Evolutionary conservation across 1,284 basidiomycete species (phyloP).

Genomic region (Xerocomus minutiporus): DNA sequence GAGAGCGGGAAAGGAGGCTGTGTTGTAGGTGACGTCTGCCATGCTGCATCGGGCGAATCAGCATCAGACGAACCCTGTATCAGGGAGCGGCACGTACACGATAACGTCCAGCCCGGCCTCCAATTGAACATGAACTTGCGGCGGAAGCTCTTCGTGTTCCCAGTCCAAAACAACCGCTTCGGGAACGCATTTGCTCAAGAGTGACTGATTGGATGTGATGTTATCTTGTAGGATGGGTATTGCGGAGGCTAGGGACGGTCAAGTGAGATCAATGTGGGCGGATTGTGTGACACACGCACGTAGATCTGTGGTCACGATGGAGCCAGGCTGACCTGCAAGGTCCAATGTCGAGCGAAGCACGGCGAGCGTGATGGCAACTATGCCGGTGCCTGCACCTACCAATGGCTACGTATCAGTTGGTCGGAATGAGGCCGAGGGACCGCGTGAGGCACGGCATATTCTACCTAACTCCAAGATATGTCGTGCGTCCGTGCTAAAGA

Average conservation of each 20-base stretch:
- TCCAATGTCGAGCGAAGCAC: conserved; percentile 41
- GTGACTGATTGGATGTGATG: conserved; percentile 47
- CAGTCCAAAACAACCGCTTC: conserved; percentile 64
- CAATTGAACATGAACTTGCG: conserved; percentile 39
- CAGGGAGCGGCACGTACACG: conserved; percentile 38
- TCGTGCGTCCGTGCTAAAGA: conserved; percentile 40
- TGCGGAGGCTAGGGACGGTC: conserved; percentile 56
- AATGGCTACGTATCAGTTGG: neutral
- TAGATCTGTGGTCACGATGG: conserved; percentile 69
- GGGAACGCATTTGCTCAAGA: conserved; percentile 33
- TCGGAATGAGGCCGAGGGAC: no score
- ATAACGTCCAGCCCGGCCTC: conserved; percentile 50
- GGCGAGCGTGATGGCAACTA: conserved; percentile 68
- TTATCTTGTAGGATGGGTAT: conserved; percentile 71
- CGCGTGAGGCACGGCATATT: no score
- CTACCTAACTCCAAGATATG: conserved; percentile 58
- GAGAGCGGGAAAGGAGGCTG: conserved; percentile 71
- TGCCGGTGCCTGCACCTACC: conserved; percentile 76
- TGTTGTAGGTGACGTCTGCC: conserved; percentile 90
- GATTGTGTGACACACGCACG: conserved; percentile 40
- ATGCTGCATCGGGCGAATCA: conserved; percentile 46
- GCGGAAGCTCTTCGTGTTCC: conserved; percentile 56
- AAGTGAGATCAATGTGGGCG: neutral
- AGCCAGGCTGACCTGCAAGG: conserved; percentile 29
- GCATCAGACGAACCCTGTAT: neutral